These are phyloP conservation scores for Claviceps pazoutovae DNA, from an alignment of 2,329 filamentous ascomycete genomes.

Conservation along the genomic window DNA sequence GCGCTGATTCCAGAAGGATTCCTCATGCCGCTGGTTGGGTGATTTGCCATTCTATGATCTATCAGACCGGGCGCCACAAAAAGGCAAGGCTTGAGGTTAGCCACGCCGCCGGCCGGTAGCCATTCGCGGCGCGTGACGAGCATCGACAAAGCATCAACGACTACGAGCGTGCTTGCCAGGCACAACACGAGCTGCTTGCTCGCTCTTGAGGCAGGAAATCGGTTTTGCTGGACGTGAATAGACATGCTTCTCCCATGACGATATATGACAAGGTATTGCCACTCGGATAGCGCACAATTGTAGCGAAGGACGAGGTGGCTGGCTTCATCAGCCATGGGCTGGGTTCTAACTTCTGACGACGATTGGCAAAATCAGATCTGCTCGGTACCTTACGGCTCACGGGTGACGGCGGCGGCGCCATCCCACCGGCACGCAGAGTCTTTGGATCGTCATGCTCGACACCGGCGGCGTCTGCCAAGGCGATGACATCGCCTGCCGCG, in stretches of 20 bases:
- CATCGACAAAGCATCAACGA: not conserved
- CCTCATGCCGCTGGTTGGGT: not conserved
- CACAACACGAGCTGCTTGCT: not conserved
- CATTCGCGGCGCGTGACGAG: not conserved
- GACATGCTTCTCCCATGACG: not conserved
- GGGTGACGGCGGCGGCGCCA: constrained; percentile 1
- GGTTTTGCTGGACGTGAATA: not conserved
- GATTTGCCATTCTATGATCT: constrained; percentile 1
- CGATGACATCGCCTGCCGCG: not conserved
- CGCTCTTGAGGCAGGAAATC: not conserved
- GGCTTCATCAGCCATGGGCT: not conserved
- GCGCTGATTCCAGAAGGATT: constrained; percentile 7
- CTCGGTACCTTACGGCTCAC: not conserved
- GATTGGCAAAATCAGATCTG: not conserved
- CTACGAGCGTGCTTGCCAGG: too few relatives aligned
- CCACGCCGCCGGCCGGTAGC: not conserved
- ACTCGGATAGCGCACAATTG: not conserved
- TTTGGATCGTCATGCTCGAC: not conserved
- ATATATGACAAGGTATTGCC: not conserved
- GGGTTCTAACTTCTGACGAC: not conserved
- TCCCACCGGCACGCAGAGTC: not conserved
- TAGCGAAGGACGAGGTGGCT: not conserved
- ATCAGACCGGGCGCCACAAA: constrained; percentile 1
- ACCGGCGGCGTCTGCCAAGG: not conserved
- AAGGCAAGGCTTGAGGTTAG: constrained; percentile 2